A percentile compares a stretch with the other conserved stretches of the same genome.
These are phyloP conservation scores for Wallacemonas rigidus DNA, from an alignment of 208 protist genomes.

Conservation along the genomic window DNA sequence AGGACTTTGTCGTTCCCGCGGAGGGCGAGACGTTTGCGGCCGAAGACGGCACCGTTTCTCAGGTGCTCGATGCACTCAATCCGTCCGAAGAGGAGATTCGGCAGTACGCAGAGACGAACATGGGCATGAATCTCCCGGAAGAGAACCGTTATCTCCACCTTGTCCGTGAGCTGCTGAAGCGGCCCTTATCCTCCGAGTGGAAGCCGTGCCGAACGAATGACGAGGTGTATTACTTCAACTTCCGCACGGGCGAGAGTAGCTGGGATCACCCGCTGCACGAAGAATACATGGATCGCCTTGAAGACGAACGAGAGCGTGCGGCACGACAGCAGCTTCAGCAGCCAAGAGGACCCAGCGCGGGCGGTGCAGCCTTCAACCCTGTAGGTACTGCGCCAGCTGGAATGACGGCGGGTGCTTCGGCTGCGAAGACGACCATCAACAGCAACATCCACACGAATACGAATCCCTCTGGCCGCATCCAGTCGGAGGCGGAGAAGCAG, in stretches of 20 bases:
- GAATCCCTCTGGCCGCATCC: conserved; percentile 29
- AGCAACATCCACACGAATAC: conserved; percentile 5
- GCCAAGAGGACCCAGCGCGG: background rate
- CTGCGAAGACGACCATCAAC: conserved; percentile 7
- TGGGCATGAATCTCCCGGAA: conserved; percentile 91
- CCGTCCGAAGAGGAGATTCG: conserved; percentile 91
- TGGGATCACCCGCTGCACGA: conserved; percentile 96
- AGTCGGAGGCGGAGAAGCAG: conserved; percentile 77
- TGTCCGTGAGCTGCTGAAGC: conserved; percentile 92
- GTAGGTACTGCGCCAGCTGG: too few relatives aligned
- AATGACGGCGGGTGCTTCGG: too few relatives aligned
- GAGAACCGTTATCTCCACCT: conserved; percentile 93
- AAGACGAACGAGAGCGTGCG: conserved; percentile 66
- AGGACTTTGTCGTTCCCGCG: conserved; percentile 50
- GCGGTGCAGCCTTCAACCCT: too few relatives aligned
- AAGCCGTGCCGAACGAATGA: conserved; percentile 91
- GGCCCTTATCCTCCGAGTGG: conserved; percentile 94
- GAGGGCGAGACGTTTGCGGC: conserved; percentile 75
- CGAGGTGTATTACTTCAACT: conserved; percentile 97
- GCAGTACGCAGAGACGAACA: conserved; percentile 92
- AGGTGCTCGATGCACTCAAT: conserved; percentile 89
- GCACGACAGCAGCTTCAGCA: conserved; percentile 21
- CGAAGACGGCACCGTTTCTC: conserved; percentile 83
- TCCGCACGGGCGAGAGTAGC: conserved; percentile 91
- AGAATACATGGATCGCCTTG: conserved; percentile 79